Base-by-base conservation (phyloP, 768 basidiomycete genomes). In the Austroboletus eburneus region DNA sequence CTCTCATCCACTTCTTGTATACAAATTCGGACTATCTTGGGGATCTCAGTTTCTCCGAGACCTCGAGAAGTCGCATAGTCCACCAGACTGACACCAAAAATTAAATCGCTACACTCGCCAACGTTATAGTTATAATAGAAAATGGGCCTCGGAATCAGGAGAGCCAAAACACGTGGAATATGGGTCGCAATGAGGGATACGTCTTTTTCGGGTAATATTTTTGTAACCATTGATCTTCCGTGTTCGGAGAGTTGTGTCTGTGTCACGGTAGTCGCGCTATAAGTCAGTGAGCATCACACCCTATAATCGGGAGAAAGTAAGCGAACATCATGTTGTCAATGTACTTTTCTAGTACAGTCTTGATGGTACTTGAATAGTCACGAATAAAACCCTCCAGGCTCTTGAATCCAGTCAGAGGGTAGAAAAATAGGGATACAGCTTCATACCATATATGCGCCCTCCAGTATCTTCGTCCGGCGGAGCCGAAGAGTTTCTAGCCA, bases 401-500 rank as follows among this genome's bases (percentile, higher is more conserved):
- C 90, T 92, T 52, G 5, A 43, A 41, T 17, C 33, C 33, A 5
- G 43, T 64, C 39, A 53, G 52, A 45, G 43, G 34, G 43, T 20
- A 29, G n/a, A 39, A n/a, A 27, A 23, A 46, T n/a, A 32, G 16
- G 10, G 20, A 21, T 20, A 27, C 7, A 39, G 34, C 12, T 35
- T 40, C 76, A 52, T 52, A 85, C 91, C 56, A 80, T 87, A 57
- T 87, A 89, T 4, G 87, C 92, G 35, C 81, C 80, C 57, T 91
- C 82, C 27, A 94, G 66, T 32, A 83, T 89, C 65, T 92, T 95
- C 6, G 83, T 82, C 50, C 88, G 75, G 32, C 86, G 78, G 30
- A 95, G 72, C 29, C 93, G 74, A 30, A 95, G 73, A 0, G 92
- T 93, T 70, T 96, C 92, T n/a, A 92, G 69, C 85, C 90, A 89